Base-by-base conservation (phyloP, 2,329 filamentous ascomycete species). In the Stagonosporopsis cucurbitacearum region DNA sequence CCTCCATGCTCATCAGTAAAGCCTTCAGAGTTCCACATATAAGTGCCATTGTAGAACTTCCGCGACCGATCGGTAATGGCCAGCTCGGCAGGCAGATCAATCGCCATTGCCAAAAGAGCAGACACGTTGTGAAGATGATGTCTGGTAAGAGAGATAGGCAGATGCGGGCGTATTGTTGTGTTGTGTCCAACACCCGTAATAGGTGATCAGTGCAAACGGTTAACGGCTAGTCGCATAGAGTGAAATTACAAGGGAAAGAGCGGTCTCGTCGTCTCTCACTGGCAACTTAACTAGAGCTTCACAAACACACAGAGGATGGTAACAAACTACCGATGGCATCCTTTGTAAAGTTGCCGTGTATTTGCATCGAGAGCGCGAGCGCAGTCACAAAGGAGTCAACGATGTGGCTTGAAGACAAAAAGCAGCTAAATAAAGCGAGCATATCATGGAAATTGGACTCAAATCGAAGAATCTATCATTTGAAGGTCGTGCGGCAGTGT, bases 31-130 rank as follows among this genome's bases (percentile, higher is more conserved):
- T 64, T 43, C 65, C 66, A 67, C 20, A 35, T 50, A 30, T 67
- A 70, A 6, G 64, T 69, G 23, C 69, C 69, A 22, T 72, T 55
- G 48, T 72, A 73, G 61, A 74, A 74, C 23, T 65, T 66, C 7
- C 48, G 57, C 5, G 70, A 73, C 35, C 60, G 44, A 37, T 67
- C 60, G 11, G 53, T 64, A n/a, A 71, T 54, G 6, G 47, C 32
- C 9, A 48, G 23, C 17, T 56, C 32, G 1, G 30, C 17, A 6
- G 47, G 53, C 9, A 56, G 30, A 26, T 6, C 30, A 15, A 6
- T n/a, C 17, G 11, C 28, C 4, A 19, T 17, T 25, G 19, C 11
- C 5, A 15, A 15, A 12, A 15, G 15, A 15, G 19, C n/a, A 6
- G 13, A 9, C 35, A 52, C 45, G 19, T 23, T 33, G 23, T 20